Conservation (phyloP, 2,329 filamentous ascomycete genomes). For the Fusarium marasasianum region DNA sequence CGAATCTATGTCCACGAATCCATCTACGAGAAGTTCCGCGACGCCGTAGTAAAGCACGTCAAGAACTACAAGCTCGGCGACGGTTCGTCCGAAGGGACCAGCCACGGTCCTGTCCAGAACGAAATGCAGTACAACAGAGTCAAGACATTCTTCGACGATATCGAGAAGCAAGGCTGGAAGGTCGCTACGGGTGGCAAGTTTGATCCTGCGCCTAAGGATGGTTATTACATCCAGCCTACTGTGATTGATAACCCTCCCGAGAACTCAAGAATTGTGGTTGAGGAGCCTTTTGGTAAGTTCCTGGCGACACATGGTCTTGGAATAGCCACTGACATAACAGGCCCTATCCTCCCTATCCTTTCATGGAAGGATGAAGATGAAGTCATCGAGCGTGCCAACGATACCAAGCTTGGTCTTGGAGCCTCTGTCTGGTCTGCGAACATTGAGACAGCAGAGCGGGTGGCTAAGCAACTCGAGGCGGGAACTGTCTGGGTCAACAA, state of each 20-base stretch:
- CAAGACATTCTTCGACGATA: constrained; percentile 58
- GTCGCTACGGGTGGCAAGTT: constrained; percentile 50
- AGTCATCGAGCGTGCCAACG: constrained; percentile 65
- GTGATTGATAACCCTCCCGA: constrained; percentile 69
- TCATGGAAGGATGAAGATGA: constrained; percentile 70
- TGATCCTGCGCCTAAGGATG: constrained; percentile 46
- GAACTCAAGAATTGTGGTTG: constrained; percentile 63
- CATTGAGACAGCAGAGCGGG: constrained; percentile 56
- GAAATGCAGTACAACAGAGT: constrained; percentile 69
- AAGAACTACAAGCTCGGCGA: constrained; percentile 59
- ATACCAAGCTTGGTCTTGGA: constrained; percentile 62
- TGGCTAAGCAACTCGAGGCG: constrained; percentile 63
- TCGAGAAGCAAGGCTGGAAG: constrained; percentile 54
- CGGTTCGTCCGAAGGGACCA: constrained; percentile 45
- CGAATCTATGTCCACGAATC: constrained; percentile 69
- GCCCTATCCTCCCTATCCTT: constrained; percentile 69
- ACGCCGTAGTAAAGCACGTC: constrained; percentile 46
- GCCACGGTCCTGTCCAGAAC: constrained; percentile 71
- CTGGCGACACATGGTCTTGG: too few species aligned
- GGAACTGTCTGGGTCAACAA: constrained; percentile 69
- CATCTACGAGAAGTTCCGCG: constrained; percentile 65
- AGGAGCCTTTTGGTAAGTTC: constrained; percentile 59
- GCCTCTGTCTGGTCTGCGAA: constrained; percentile 67
- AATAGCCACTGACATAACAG: background rate
- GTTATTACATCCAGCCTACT: constrained; percentile 67